Base-by-base conservation (phyloP, 2,329 filamentous ascomycete genomes). In the Fusarium sacchari region DNA sequence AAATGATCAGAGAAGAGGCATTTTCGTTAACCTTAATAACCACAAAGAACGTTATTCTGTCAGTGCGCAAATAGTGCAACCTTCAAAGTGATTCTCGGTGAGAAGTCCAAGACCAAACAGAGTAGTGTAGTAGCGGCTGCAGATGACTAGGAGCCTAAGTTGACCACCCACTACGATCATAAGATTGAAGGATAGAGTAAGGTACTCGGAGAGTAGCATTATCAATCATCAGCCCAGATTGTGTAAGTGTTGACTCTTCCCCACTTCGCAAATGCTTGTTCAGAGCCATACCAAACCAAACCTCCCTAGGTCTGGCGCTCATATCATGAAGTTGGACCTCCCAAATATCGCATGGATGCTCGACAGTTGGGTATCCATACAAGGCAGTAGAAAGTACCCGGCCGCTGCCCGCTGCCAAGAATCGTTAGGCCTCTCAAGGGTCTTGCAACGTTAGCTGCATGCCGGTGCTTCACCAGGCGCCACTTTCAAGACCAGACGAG, bases 141-240 rank as follows among this genome's bases (percentile, higher is more conserved):
- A 60, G 46, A 37, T 47, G 39, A 32, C 17, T 30, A 39, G 34
- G 34, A 37, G 44, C 26, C 20, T 40, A 59, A 30, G 39, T 40
- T 43, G 40, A 32, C 49, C 43, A 50, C 37, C 37, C 50, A 46
- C 28, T 61, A 24, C 24, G 47, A 36, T 69, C 64, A 68, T 58
- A 50, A 61, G 50, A 52, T 60, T 49, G 39, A 24, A 67, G 49
- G 37, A 37, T 15, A 22, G 24, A 43, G 37, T 28, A 26, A 28
- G 61, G 50, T 49, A 64, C 36, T 39, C 17, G 18, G 22, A 56
- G 40, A 65, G 43, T 34, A 50, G 32, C 32, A 59, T 53, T 50
- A 40, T 60, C 42, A 65, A 65, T n/a, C 56, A 74, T 74, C 71
- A 72, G 71, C 57, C 68, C 72, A 72, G 60, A 74, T 69, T 60